Evolutionary conservation across 2,329 filamentous ascomycete genomes (phyloP), one percentile per base, ranked within the genome.

Genomic region (Fusarium acutatum): DNA sequence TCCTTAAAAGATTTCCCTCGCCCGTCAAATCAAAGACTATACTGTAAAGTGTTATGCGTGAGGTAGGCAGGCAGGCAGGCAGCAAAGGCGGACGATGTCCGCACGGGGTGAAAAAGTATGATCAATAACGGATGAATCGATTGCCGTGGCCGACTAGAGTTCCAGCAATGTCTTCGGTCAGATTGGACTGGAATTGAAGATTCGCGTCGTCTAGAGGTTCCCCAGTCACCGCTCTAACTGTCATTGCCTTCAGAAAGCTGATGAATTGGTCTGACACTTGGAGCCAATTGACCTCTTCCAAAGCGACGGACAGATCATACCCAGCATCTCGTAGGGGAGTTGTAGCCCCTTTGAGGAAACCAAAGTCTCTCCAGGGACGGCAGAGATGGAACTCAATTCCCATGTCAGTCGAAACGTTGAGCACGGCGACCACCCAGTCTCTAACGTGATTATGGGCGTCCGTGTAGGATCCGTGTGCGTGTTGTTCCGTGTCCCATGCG

Each of bases 101-200:
- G 20, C 4, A 5, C 20, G 4, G 20, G 20, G 1, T 14, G 20
- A 30, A 22, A 30, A 6, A 3, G 0, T 20, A 22, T 22, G 14
- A 22, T n/a, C 14, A 47, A 30, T 47, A 47, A 30, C 26, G 44
- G 14, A 47, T 30, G 26, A 30, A 47, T 17, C 44, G 44, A 30
- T 17, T 24, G 15, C 47, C 28, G 6, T 50, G 30, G 4, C 18
- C 15, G 17, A 32, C 47, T 3, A 50, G 28, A 32, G n/a, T 24
- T n/a, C 17, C 24, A n/a, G 47, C 47, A 20, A 17, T 47, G 14
- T n/a, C 9, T 7, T 30, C 10, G 15, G 20, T 47, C 3, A 30
- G 14, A n/a, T 22, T 47, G 9, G 20, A 30, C 20, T 30, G 26
- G 20, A 47, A n/a, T 22, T 12, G 13, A 14, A 47, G 44, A 47